These are phyloP conservation scores for Gentiana straminea DNA, from an alignment of 257 asterid species.

Conservation along the genomic window DNA sequence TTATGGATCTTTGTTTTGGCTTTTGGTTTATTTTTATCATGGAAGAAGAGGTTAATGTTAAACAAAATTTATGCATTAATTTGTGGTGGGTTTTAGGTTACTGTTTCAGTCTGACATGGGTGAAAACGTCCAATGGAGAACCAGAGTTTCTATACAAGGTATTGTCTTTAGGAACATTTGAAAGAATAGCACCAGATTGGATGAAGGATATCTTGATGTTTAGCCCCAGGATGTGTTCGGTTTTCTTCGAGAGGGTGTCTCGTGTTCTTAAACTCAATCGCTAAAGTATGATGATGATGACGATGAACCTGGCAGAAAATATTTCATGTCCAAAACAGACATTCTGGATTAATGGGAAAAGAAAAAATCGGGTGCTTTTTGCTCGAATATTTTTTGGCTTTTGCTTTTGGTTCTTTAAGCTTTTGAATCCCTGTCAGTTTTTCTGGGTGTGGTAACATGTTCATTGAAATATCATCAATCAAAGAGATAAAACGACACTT, in stretches of 20 bases:
- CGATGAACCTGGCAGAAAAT: too few relatives aligned
- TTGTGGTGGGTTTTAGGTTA: slow-evolving; percentile 43
- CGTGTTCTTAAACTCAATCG: slow-evolving; percentile 34
- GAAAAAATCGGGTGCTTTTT: too few relatives aligned
- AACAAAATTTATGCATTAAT: neutral
- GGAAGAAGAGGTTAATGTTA: neutral
- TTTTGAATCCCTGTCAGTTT: too few relatives aligned
- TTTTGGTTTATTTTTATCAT: neutral
- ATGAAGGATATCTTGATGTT: slow-evolving; percentile 63
- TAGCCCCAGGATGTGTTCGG: slow-evolving; percentile 60
- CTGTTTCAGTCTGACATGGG: slow-evolving; percentile 67
- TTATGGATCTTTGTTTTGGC: neutral
- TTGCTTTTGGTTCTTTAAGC: too few relatives aligned
- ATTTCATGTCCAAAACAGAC: too few relatives aligned
- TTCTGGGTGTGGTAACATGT: too few relatives aligned
- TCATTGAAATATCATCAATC: too few relatives aligned
- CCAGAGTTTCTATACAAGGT: slow-evolving; percentile 45
- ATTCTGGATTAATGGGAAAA: too few relatives aligned
- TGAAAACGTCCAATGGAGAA: slow-evolving; percentile 38
- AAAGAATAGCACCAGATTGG: slow-evolving; percentile 83
- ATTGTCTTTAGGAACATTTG: slow-evolving; percentile 64
- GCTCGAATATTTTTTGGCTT: too few relatives aligned
- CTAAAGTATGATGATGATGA: neutral
- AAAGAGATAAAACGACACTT: too few relatives aligned
- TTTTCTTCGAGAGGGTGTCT: slow-evolving; percentile 57